A percentile compares a stretch with the other conserved stretches of the same genome.
phyloP scores from a whole-genome alignment of 495 filamentous ascomycete genomes.

The Neurospora sp. region DNA sequence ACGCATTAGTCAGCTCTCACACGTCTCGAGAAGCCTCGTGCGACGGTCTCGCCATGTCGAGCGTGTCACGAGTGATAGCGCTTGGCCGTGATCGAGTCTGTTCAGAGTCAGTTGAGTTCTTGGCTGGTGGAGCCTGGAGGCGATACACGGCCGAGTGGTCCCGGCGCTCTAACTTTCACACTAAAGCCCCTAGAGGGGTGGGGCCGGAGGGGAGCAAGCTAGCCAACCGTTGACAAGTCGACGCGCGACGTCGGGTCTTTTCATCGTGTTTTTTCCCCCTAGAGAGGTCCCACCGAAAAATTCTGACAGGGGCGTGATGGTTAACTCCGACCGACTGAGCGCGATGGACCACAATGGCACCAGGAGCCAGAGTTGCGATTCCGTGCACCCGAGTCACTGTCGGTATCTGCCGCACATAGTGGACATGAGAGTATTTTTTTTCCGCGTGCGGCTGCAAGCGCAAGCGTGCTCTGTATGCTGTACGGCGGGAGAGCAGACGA shows the following conservation, averaged over 20 bases:
- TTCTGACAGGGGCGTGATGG: not conserved
- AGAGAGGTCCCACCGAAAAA: not conserved
- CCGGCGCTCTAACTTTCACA: not conserved
- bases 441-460: not conserved
- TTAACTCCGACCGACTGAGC: not conserved
- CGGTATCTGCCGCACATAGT: not conserved
- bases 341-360: not conserved
- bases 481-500: not conserved
- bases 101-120: conserved; percentile 19
- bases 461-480: not conserved
- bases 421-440: not conserved
- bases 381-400: not conserved
- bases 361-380: not conserved
- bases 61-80: conserved; percentile 9
- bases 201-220: not conserved
- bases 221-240: not conserved
- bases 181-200: not conserved
- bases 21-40: conserved; percentile 19
- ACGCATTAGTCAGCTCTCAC: conserved; percentile 14
- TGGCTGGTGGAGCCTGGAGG: conserved; percentile 16
- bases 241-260: not conserved
- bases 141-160: conserved; percentile 7
- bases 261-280: not conserved
- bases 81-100: conserved; percentile 12
- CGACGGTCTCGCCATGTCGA: conserved; percentile 17